Evolutionary conservation across 2,329 filamentous ascomycete genomes (phyloP), one percentile per base, ranked within the genome.

Genomic region (Aureobasidium sp.): DNA sequence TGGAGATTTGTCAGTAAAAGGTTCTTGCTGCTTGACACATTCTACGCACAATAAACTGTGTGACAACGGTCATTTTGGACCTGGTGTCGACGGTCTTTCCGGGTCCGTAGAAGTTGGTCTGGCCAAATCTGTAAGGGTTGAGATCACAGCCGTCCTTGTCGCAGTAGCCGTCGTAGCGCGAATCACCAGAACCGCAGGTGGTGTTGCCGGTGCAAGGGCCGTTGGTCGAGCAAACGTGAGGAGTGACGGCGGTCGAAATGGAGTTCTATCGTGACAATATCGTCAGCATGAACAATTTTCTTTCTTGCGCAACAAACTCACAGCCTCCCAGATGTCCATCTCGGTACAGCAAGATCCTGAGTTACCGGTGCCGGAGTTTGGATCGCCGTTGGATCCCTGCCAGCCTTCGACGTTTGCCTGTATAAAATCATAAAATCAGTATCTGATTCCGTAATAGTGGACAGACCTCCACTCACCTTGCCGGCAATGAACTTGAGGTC

Each of bases 241-340:
- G 81, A 5, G 84, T 86, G 63, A 76, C 76, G 49, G 83, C 84
- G 14, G 76, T 78, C 17, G 81, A 78, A 63, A 83, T 77, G 59
- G 72, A 75, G 74, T 86, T 86, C 60, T 83, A 14, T 7, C 16
- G 27, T 21, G 11, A 41, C 27, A n/a, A n/a, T n/a, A n/a, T 12
- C 27, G 27, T 29, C 12, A 29, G 27, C 27, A 29, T 29, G 27
- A 29, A 29, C 12, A 6, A 12, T 29, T 6, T 29, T 6, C 27
- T 29, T 29, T 29, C 27, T 29, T 29, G 12, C 27, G 6, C n/a
- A n/a, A n/a, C n/a, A n/a, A n/a, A 16, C 35, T 27, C 21, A 45
- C 41, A 24, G 51, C 82, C 70, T 86, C 82, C 81, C 82, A 85
- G 67, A 83, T 75, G 61, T 86, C 83, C 77, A 86, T 82, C 68